phyloP scores from a whole-genome alignment of 225 moss, liverwort and hornwort genomes.

The Physcomitrellopsis africana region DNA sequence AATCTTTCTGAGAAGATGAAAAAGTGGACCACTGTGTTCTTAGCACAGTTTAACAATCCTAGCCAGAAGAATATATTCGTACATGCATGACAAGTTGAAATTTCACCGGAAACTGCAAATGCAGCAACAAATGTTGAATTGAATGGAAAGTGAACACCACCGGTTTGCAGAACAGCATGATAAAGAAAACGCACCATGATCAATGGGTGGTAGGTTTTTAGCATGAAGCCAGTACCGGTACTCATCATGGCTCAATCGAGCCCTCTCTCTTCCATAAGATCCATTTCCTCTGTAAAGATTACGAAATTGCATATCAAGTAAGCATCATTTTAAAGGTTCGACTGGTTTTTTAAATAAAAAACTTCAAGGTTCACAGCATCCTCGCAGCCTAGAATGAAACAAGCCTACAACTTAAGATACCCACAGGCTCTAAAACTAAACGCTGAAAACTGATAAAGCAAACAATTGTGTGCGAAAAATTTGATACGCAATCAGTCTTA shows the following conservation, averaged over 20 bases:
- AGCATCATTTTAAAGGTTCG: not conserved
- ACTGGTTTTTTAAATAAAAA: not conserved
- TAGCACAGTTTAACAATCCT: not conserved
- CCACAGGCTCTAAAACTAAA: not conserved
- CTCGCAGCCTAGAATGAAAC: not conserved
- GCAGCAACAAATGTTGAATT: not conserved
- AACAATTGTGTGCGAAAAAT: not conserved
- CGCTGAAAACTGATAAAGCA: not conserved
- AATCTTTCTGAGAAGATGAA: constrained; percentile 54
- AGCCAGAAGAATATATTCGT: not conserved
- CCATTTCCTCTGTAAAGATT: constrained; percentile 10
- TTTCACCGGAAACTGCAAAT: not conserved
- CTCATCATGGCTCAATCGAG: constrained; percentile 38
- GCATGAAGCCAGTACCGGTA: constrained; percentile 62
- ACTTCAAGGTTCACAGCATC: not conserved
- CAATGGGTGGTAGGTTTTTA: constrained; percentile 34
- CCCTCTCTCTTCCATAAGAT: constrained; percentile 20
- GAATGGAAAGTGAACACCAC: not conserved
- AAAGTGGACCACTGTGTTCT: not conserved
- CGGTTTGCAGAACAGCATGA: not conserved
- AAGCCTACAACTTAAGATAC: not conserved
- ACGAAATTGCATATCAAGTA: not conserved
- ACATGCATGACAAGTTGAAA: not conserved
- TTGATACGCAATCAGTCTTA: not conserved
- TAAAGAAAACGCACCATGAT: constrained; percentile 32